A percentile compares a stretch with the other conserved stretches of the same genome.
These are phyloP conservation scores for Trichoderma sp. DNA, from an alignment of 2,329 filamentous ascomycete species.

Conservation along the genomic window DNA sequence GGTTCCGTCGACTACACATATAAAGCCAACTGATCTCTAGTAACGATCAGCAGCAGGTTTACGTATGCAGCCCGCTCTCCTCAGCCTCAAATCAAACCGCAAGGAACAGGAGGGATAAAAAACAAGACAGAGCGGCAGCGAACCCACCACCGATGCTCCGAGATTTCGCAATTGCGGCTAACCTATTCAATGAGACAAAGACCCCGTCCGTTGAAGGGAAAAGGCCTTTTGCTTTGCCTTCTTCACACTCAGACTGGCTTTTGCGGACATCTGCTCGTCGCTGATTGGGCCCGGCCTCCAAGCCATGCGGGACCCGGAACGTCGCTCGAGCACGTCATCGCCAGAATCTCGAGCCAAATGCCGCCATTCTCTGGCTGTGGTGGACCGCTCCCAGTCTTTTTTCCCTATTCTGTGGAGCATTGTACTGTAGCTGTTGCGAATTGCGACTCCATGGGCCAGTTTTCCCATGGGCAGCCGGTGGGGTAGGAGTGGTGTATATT, in stretches of 20 bases:
- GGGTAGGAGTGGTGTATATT: constrained; percentile 5
- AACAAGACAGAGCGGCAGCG: constrained; percentile 1
- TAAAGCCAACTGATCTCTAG: not conserved
- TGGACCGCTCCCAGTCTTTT: constrained; percentile 2
- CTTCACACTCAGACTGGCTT: constrained; percentile 2
- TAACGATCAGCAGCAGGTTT: not conserved
- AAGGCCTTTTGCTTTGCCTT: not conserved
- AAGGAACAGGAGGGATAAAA: too few relatives aligned
- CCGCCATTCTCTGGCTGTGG: constrained; percentile 19
- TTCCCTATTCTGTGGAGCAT: constrained; percentile 11
- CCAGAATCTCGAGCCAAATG: constrained; percentile 25
- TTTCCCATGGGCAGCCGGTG: not conserved
- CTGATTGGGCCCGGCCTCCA: constrained; percentile 36
- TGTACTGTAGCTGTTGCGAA: not conserved
- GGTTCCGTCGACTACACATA: not conserved
- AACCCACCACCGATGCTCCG: constrained; percentile 30
- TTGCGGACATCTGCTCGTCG: not conserved
- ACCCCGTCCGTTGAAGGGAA: not conserved
- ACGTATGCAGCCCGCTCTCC: not conserved
- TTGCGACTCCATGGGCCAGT: constrained; percentile 10
- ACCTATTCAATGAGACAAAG: not conserved
- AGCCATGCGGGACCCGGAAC: constrained; percentile 32
- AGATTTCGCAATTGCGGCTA: constrained; percentile 31
- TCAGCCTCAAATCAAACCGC: not conserved
- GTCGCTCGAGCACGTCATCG: constrained; percentile 44